A percentile compares a stretch with the other conserved stretches of the same genome.
Conservation (phyloP, 176 grass and related monocot species). For the Carex cristatella region DNA sequence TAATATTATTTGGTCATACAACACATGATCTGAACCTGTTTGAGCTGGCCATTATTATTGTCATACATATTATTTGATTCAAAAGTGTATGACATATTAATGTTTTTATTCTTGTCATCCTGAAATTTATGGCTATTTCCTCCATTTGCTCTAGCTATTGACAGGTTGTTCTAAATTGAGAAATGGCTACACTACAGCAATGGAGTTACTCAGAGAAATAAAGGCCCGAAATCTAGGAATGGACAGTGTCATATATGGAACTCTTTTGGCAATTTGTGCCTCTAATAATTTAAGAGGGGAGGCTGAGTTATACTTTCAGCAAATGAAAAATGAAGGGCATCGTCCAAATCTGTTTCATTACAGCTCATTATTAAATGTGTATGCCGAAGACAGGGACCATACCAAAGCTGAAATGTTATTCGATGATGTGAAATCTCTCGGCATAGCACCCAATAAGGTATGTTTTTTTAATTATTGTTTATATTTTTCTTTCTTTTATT, state of each 20-base stretch:
- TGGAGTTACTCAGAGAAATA: slow-evolving; percentile 57
- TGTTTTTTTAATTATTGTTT: slow-evolving; percentile 19
- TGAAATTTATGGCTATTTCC: slow-evolving; percentile 7
- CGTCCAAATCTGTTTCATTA: slow-evolving; percentile 91
- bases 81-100: not conserved
- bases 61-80: not conserved
- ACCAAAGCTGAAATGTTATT: slow-evolving; percentile 71
- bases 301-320: slow-evolving; percentile 75
- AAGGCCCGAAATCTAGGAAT: slow-evolving; percentile 51
- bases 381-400: slow-evolving; percentile 66
- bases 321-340: slow-evolving; percentile 87
- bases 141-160: slow-evolving; percentile 47
- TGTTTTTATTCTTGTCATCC: not conserved
- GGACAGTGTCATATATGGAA: slow-evolving; percentile 90
- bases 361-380: slow-evolving; percentile 82
- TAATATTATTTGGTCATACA: not conserved
- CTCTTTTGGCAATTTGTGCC: slow-evolving; percentile 76
- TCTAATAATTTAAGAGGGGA: slow-evolving; percentile 67
- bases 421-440: slow-evolving; percentile 63
- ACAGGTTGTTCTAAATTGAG: slow-evolving; percentile 76
- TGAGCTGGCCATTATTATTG: not conserved
- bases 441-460: slow-evolving; percentile 87
- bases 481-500: slow-evolving; percentile 6
- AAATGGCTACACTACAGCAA: slow-evolving; percentile 67
- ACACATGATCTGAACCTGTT: not conserved